Base-by-base conservation (phyloP, 2,329 filamentous ascomycete genomes). In the Trichoderma koningii region DNA sequence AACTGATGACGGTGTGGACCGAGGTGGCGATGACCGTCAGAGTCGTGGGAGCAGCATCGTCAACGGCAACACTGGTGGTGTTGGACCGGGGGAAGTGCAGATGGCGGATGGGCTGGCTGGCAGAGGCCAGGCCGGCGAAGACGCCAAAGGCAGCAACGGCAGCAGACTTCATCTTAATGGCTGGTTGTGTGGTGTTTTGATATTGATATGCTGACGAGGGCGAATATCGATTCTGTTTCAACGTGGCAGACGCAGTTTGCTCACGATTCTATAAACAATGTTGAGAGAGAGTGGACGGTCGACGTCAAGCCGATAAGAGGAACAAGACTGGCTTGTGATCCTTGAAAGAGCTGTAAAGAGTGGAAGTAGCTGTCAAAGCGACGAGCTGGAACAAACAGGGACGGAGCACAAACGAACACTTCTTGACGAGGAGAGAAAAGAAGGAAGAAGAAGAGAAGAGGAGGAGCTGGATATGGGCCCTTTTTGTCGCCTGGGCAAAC, bases 1-100 rank as follows among this genome's bases (percentile, higher is more conserved):
- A 87, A 65, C 82, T 85, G 71, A 81, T 86, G 76, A 87, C 79
- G 75, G 85, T 87, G 67, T 82, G 77, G 69, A 85, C 76, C 73
- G 83, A 76, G 66, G 83, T 86, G 73, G 80, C 76, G 78, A 82
- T 80, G 77, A 86, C 78, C 69, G 83, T 80, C 66, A 80, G 68
- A 44, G 80, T 81, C 61, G 78, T 80, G 69, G 73, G 66, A 63
- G 69, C 70, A 64, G 66, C 63, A 44, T 70, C 68, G 19, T 63
- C 59, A 55, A 28, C 55, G 19, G 57, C 38, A 21, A 59, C 56
- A 42, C 34, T 62, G 34, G 72, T 74, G 42, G 66, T 66, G 70
- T 74, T 77, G 68, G 69, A 30, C 30, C 55, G n/a, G 52, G 57
- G 63, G 64, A 59, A 67, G 55, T 66, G 62, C 28, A 65, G n/a